Evolutionary conservation across 305 asterid species (phyloP), one percentile per base, ranked within the genome.

Genomic region (Solanum hybrid): DNA sequence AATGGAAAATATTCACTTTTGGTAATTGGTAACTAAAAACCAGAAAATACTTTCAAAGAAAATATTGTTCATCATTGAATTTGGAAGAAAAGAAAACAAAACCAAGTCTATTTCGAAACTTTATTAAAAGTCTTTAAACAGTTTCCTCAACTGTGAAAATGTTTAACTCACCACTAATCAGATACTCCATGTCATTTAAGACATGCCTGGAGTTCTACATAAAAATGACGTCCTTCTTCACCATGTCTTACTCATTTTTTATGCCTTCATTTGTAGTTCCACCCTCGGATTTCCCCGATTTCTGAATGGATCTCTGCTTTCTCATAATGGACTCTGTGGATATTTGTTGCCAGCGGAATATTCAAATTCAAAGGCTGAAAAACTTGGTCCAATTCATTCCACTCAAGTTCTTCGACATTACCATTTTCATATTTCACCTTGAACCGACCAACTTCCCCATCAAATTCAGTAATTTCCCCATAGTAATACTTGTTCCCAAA

Each of bases 301-400:
- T 90, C 40, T 87, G 86, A 90, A 31, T 89, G 35, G 89, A 77
- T 90, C 92, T 95, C 91, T 92, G 91, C 79, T 42, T 91, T 92
- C 72, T 93, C 90, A 89, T 93, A 86, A 90, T 69, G 86, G 91
- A 88, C 91, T 93, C 91, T 86, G 26, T 20, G 11, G 95, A 93
- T 89, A 95, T 26, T 26, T 29, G 96, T 90, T 86, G 85, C 92
- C 91, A 95, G 46, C 34, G 34, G 34, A 32, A 32, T 32, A 32
- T 32, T 32, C 34, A 32, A 32, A 32, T 32, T 32, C 6, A 32
- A 32, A 32, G 34, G 34, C 5, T 32, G 34, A 32, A 32, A 6
- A 32, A 32, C 34, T 32, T 4, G 34, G 34, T 32, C 34, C 34
- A 32, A 32, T 6, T 4, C 34, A 32, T 32, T 4, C 34, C 34